Percentiles rank a stretch among this genome's conserved stretches.
These are phyloP conservation scores for Colletotrichum chrysophilum DNA, from an alignment of 2,329 filamentous ascomycete species.

Conservation along the genomic window DNA sequence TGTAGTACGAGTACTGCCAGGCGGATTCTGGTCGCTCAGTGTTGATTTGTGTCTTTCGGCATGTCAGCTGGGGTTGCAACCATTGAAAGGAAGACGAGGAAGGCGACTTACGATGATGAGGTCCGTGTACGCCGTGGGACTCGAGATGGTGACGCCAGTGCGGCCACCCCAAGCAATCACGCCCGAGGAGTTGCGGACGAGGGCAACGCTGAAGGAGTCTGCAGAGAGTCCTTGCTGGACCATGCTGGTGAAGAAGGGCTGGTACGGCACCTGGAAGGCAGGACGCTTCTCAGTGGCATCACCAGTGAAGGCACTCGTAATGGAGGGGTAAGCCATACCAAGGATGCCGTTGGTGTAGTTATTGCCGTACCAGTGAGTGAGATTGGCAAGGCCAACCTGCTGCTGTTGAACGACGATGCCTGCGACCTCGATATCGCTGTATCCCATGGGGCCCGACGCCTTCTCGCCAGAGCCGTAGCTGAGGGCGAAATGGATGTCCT, in stretches of 20 bases:
- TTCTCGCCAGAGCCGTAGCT: slow-evolving; percentile 54
- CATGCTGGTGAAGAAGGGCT: slow-evolving; percentile 54
- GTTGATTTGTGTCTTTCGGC: slow-evolving; percentile 48
- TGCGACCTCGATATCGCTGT: slow-evolving; percentile 49
- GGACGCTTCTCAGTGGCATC: slow-evolving; percentile 39
- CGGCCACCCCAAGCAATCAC: slow-evolving; percentile 51
- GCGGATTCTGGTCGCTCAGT: slow-evolving; percentile 39
- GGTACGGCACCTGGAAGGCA: slow-evolving; percentile 47
- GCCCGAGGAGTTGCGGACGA: slow-evolving; percentile 52
- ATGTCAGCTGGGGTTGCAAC: background rate
- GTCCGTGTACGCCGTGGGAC: slow-evolving; percentile 38
- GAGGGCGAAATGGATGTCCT: slow-evolving; percentile 50
- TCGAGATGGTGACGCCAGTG: slow-evolving; percentile 38
- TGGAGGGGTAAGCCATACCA: slow-evolving; percentile 54
- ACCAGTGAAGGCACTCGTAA: slow-evolving; percentile 54
- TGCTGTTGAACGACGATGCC: slow-evolving; percentile 49
- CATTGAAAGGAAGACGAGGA: background rate
- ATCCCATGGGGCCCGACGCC: slow-evolving; percentile 52
- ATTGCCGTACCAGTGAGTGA: slow-evolving; percentile 56
- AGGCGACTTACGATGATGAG: slow-evolving; percentile 48
- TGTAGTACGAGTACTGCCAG: slow-evolving; percentile 57
- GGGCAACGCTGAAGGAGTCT: slow-evolving; percentile 53
- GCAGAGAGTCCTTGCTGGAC: slow-evolving; percentile 49
- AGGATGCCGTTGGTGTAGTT: slow-evolving; percentile 57
- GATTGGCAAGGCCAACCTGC: slow-evolving; percentile 53